Evolutionary conservation across 441 rosid genomes (phyloP).

Genomic region (Euphorbia celastroides): DNA sequence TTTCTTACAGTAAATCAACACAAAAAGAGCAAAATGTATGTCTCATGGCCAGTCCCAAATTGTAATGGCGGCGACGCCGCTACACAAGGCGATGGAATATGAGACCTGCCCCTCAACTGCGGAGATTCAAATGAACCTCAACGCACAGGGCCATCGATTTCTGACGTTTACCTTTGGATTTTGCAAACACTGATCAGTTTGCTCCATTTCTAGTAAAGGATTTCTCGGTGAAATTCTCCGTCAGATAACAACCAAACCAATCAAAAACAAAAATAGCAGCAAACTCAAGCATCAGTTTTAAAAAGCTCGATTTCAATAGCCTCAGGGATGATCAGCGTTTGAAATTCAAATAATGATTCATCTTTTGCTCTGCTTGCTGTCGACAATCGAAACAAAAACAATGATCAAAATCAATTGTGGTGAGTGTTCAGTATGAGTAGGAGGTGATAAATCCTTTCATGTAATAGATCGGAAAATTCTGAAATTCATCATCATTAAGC

Average conservation of each 20-base stretch:
- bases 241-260: neutral
- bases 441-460: slow-evolving; percentile 30
- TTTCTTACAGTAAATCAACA: no score
- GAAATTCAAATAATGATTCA: no score
- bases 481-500: slow-evolving; percentile 26
- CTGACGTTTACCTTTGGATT: slow-evolving; percentile 40
- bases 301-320: no score
- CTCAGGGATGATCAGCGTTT: neutral
- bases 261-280: no score
- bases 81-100: neutral
- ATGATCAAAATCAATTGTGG: neutral
- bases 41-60: neutral
- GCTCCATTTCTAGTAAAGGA: slow-evolving; percentile 27
- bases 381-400: no score
- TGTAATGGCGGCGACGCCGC: slow-evolving; percentile 1
- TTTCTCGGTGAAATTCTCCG: slow-evolving; percentile 23
- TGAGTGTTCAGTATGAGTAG: slow-evolving; percentile 33
- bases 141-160: slow-evolving; percentile 17
- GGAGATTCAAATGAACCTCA: neutral
- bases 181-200: slow-evolving; percentile 31
- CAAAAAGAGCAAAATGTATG: no score
- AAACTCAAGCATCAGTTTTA: no score
- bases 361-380: no score
- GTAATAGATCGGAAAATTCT: slow-evolving; percentile 16
- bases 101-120: neutral